Percentiles rank a stretch among this genome's conserved stretches.
phyloP scores from a whole-genome alignment of 2,329 filamentous ascomycete genomes.

The Periconia sp. region DNA sequence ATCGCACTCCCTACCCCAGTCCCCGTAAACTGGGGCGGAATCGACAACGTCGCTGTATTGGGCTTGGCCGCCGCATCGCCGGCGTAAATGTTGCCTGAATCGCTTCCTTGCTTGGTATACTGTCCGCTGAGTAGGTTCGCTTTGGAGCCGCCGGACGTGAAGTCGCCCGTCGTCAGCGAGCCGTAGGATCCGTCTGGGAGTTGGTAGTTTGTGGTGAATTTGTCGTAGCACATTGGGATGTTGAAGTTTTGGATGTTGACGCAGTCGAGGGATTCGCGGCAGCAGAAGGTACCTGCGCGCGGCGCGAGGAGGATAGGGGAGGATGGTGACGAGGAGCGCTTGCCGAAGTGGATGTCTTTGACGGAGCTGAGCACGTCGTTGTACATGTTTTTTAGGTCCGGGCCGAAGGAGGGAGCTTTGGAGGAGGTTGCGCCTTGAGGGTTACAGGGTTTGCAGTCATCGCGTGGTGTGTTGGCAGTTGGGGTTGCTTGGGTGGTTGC shows the following conservation, averaged over 20 bases:
- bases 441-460: conserved; percentile 38
- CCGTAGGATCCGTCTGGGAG: conserved; percentile 52
- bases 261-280: conserved; percentile 43
- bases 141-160: conserved; percentile 41
- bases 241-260: conserved; percentile 44
- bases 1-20: conserved; percentile 51
- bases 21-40: conserved; percentile 51
- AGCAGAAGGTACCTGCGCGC: conserved; percentile 30
- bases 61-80: conserved; percentile 41
- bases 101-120: conserved; percentile 44
- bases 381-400: conserved; percentile 39
- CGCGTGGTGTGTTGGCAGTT: conserved; percentile 21
- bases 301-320: conserved; percentile 16
- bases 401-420: conserved; percentile 34
- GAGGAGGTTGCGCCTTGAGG: conserved; percentile 37
- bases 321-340: conserved; percentile 13
- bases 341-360: conserved; percentile 33
- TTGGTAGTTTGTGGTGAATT: conserved; percentile 54
- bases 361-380: conserved; percentile 39
- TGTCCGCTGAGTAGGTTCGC: conserved; percentile 51
- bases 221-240: conserved; percentile 56
- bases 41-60: conserved; percentile 47
- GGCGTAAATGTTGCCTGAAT: conserved; percentile 50
- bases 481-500: conserved; percentile 23
- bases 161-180: conserved; percentile 48